phyloP scores from a whole-genome alignment of 306 rosid species.

The Rosa chinensis region DNA sequence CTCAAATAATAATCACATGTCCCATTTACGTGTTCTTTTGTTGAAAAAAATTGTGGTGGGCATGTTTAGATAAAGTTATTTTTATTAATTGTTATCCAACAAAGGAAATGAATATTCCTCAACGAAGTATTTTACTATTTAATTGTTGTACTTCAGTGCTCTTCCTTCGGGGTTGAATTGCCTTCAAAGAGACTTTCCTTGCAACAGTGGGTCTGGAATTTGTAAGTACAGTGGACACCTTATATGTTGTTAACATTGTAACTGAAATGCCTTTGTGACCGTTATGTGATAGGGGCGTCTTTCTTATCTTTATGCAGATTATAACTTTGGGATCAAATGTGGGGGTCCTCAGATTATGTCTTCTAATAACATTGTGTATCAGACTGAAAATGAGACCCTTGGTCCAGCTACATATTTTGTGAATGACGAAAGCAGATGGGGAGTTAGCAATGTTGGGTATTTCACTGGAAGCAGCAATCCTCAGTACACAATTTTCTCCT shows the following conservation, averaged over 20 bases:
- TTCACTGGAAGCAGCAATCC: conserved; percentile 33
- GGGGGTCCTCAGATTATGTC: conserved; percentile 55
- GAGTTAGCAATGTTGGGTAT: conserved; percentile 65
- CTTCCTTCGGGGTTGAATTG: conserved; percentile 67
- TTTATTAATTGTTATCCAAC: not conserved
- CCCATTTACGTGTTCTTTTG: not conserved
- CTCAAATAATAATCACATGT: not conserved
- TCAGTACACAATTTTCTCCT: conserved; percentile 23
- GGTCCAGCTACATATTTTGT: conserved; percentile 75
- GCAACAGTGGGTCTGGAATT: conserved; percentile 48
- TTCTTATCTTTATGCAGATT: conserved; percentile 46
- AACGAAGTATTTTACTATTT: not conserved
- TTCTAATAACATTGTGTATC: conserved; percentile 35
- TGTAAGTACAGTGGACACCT: conserved; percentile 47
- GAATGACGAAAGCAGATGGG: conserved; percentile 55
- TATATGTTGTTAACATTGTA: not conserved
- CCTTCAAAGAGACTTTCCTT: conserved; percentile 68
- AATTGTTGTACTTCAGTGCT: conserved; percentile 41
- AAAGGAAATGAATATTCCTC: not conserved
- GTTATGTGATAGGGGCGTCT: not conserved
- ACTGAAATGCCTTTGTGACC: not conserved
- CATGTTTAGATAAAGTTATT: not conserved
- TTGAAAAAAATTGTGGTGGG: not conserved
- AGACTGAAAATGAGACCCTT: conserved; percentile 52
- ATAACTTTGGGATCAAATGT: conserved; percentile 59